Evolutionary conservation across 1,284 basidiomycete genomes (phyloP), one percentile per base, ranked within the genome.

Genomic region (Heterobasidion irregulare): DNA sequence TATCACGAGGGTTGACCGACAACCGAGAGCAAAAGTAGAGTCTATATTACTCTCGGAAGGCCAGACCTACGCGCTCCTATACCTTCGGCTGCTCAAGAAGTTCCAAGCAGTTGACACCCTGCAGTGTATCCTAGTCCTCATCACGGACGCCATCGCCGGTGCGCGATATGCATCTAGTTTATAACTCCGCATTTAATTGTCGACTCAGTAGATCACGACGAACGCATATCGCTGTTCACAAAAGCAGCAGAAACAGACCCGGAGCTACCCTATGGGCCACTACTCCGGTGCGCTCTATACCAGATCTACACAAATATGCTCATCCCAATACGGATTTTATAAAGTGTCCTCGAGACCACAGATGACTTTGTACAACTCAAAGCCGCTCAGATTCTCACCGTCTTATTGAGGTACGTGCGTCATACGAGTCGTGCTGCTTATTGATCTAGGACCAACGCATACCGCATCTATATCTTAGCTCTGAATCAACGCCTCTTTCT

Each of bases 361-460:
- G 96, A 99, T 67, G 93, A 97, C 67, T 98, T 97, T 63, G 86
- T 93, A 33, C 92, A 95, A 64, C 78, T 98, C 58, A 97, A 95
- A 67, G 80, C 89, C 26, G 80, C 91, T 0, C 90, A 96, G 65
- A 90, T 98, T 63, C 75, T 98, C 50, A 92, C 94, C 1, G 79
- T 94, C 18, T 79, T 98, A 32, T 79, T 98, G 53, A 84, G 88
- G 82, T 85, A 56, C 53, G 76, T 62, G 19, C 35, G 5, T 4
- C 35, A n/a, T 26, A 6, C 26, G 15, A 13, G 16, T 10, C 1
- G 7, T 8, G 10, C 10, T 8, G 7, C n/a, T 15, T 32, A 32
- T 47, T n/a, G 13, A 26, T 18, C 26, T 44, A 32, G 26, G 36
- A 45, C 13, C 41, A 41, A 53, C 44, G 12, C 50, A 36, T 49